Evolutionary conservation across 257 asterid genomes (phyloP).

Genomic region (Salvia rosmarinus): DNA sequence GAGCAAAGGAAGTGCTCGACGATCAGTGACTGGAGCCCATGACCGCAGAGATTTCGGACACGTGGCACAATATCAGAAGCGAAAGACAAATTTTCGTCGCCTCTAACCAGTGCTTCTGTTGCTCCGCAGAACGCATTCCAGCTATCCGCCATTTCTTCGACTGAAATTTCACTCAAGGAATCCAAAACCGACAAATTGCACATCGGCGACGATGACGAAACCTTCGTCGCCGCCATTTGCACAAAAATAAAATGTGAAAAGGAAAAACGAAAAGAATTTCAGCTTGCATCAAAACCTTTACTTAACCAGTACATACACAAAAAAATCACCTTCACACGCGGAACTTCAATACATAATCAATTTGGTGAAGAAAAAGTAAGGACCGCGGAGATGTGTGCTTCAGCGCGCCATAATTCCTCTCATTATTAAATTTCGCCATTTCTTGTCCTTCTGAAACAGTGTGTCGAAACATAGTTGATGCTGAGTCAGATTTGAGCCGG

Average conservation of each 20-base stretch:
- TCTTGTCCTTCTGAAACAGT: slow-evolving; percentile 36
- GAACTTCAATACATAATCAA: background rate
- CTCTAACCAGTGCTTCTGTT: slow-evolving; percentile 54
- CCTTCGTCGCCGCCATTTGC: slow-evolving; percentile 56
- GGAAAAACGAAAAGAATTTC: background rate
- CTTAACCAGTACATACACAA: background rate
- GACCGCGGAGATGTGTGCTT: slow-evolving; percentile 17
- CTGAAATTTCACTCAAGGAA: slow-evolving; percentile 48
- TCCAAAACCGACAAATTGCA: slow-evolving; percentile 65
- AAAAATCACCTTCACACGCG: background rate
- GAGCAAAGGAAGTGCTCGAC: slow-evolving; percentile 70
- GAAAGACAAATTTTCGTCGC: slow-evolving; percentile 49
- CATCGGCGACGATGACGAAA: slow-evolving; percentile 42
- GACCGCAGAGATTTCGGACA: slow-evolving; percentile 53
- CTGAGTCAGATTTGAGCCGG: slow-evolving; percentile 1
- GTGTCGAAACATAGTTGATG: background rate
- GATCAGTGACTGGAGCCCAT: slow-evolving; percentile 68
- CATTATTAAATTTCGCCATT: slow-evolving; percentile 43
- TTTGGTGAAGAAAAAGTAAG: background rate
- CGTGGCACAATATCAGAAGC: slow-evolving; percentile 49
- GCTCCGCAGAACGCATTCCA: slow-evolving; percentile 71
- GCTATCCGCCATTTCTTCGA: slow-evolving; percentile 56
- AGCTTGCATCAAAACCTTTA: slow-evolving; percentile 32
- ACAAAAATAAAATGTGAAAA: background rate
- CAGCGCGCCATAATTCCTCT: slow-evolving; percentile 6